These are phyloP conservation scores for Xylariaceae sp. DNA, from an alignment of 2,329 filamentous ascomycete genomes.

Conservation along the genomic window DNA sequence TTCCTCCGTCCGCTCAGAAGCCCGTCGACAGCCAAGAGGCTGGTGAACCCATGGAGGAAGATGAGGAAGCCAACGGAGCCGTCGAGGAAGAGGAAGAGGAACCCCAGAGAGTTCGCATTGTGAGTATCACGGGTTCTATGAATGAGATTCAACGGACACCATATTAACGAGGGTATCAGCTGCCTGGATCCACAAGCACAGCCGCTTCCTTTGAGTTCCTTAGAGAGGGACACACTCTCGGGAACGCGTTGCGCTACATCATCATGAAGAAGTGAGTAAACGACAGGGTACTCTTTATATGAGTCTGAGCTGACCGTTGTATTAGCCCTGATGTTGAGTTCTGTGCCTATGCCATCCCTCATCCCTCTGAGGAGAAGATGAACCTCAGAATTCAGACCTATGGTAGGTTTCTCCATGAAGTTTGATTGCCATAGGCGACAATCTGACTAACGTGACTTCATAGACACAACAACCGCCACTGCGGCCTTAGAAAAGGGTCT, in stretches of 20 bases:
- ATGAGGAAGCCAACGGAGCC: conserved; percentile 30
- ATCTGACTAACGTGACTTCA: conserved; percentile 11
- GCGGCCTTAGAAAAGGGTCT: conserved; percentile 88
- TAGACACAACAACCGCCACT: conserved; percentile 73
- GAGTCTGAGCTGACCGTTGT: conserved; percentile 40
- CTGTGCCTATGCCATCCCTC: conserved; percentile 95
- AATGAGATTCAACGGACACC: conserved; percentile 2
- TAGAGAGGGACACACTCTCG: conserved; percentile 89
- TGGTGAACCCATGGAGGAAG: conserved; percentile 31
- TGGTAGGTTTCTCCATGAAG: conserved; percentile 49
- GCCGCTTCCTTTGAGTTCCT: conserved; percentile 94
- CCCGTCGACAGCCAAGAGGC: conserved; percentile 39
- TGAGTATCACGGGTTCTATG: conserved; percentile 33
- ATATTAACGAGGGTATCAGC: conserved; percentile 43
- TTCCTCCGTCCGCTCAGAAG: conserved; percentile 29
- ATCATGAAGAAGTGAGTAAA: conserved; percentile 92
- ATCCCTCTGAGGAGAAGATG: conserved; percentile 95
- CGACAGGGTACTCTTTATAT: not conserved
- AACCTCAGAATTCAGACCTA: conserved; percentile 97
- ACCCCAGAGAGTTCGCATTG: conserved; percentile 57
- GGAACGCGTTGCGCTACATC: conserved; percentile 88
- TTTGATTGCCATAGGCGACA: not conserved
- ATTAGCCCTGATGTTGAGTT: conserved; percentile 93
- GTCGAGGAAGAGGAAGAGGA: conserved; percentile 47
- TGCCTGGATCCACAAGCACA: conserved; percentile 78